Percentiles rank a stretch among this genome's conserved stretches.
phyloP scores from a whole-genome alignment of 306 rosid species.

The Acmispon strigosus region DNA sequence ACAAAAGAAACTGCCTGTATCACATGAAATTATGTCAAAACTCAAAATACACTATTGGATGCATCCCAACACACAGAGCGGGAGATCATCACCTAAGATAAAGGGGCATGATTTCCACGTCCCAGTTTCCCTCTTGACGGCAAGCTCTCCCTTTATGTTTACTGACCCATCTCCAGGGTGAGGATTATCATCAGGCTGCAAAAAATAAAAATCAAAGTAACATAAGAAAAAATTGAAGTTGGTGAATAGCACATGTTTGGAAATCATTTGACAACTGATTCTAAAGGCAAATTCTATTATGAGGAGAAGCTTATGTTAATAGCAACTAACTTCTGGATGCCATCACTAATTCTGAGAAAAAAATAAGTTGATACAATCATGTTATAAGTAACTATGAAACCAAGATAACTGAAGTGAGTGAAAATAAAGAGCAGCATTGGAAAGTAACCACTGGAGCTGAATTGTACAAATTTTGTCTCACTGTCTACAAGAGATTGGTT shows the following conservation, averaged over 20 bases:
- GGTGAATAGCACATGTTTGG: background rate
- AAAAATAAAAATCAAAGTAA: background rate
- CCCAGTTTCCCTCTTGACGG: constrained; percentile 40
- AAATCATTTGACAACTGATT: too few relatives aligned
- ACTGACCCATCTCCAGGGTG: constrained; percentile 51
- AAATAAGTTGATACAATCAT: too few relatives aligned
- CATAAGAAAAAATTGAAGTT: background rate
- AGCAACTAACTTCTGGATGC: too few relatives aligned
- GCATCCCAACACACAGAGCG: background rate
- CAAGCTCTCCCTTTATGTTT: constrained; percentile 40
- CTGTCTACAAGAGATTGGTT: background rate
- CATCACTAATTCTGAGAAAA: too few relatives aligned
- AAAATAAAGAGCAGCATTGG: background rate
- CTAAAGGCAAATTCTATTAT: too few relatives aligned
- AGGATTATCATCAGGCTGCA: constrained; percentile 28
- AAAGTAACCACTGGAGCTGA: background rate
- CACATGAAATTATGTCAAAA: background rate
- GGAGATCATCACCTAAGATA: constrained; percentile 35
- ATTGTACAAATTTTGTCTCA: background rate
- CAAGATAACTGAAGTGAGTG: background rate
- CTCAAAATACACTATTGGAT: background rate
- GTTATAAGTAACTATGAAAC: background rate
- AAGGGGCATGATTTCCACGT: constrained; percentile 67
- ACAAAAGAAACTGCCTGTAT: constrained; percentile 70
- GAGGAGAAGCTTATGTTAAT: too few relatives aligned